Evolutionary conservation across 2,329 filamentous ascomycete genomes (phyloP), one percentile per base, ranked within the genome.

Genomic region (Daldinia sp.): DNA sequence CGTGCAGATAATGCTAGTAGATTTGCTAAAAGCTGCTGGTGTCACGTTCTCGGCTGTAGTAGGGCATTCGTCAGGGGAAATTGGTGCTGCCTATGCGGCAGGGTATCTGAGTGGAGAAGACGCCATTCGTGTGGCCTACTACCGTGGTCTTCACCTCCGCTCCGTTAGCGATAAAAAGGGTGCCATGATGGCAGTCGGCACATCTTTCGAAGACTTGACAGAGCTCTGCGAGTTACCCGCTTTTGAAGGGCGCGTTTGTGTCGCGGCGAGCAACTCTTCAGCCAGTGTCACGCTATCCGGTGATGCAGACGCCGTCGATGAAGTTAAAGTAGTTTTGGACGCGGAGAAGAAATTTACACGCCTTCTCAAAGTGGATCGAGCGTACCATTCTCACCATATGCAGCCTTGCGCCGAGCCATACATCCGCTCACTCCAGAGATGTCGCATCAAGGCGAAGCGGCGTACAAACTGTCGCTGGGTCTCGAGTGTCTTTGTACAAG

Each of bases 111-210:
- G 20, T 15, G 10, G 46, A 2, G 33, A 55, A 3, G 76, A 78
- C 61, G 76, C 74, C 30, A 76, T 80, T 48, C 67, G 73, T 13
- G 51, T 75, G 15, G 72, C 74, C 6, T 79, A 82, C 63, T 74
- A 75, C 10, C 75, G 79, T 5, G 82, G 81, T 72, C 39, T 79
- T 4, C 65, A 74, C 58, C 74, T 2, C 59, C 70, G 4, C 66
- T 75, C 3, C 65, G 74, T 37, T 13, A 18, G 2, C 37, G 63
- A 20, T 20, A 10, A 54, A 13, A 35, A 35, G 3, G 81, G 82
- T 2, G 77, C 77, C 3, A 85, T 85, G 83, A 76, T 84, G 62
- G 82, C 82, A 0, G 80, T 81, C 0, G 81, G 79, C 0, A 77
- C 81, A 1, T 71, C 74, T 0, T 65, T 73, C 2, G 67, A 74